Evolutionary conservation across 139 green algal genomes (phyloP).

Genomic region (Pseudopediastrum boryanum): DNA sequence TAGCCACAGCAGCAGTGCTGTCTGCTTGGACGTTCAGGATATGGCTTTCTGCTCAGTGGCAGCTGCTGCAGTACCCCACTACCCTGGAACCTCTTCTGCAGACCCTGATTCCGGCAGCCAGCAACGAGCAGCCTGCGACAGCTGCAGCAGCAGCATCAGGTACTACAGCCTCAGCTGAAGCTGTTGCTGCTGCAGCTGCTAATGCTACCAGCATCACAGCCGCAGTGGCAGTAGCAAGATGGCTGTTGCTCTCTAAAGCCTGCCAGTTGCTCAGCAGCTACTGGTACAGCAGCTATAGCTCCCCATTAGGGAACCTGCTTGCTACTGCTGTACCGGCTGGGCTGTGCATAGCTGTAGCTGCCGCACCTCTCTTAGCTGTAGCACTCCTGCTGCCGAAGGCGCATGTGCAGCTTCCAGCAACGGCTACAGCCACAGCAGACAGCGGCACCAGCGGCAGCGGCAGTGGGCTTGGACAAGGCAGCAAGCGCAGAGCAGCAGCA

Average conservation of each 20-base stretch:
- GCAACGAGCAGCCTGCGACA: background rate
- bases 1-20: background rate
- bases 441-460: background rate
- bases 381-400: too few relatives aligned
- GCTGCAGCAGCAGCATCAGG: conserved; percentile 1
- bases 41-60: background rate
- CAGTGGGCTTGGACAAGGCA: background rate
- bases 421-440: conserved; percentile 19
- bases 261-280: too few relatives aligned
- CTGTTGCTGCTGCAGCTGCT: background rate
- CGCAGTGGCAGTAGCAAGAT: conserved; percentile 12
- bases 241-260: conserved; percentile 8
- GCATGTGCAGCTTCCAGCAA: background rate
- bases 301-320: conserved; percentile 10
- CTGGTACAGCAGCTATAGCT: too few relatives aligned
- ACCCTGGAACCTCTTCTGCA: too few relatives aligned
- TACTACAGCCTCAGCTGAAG: conserved; percentile 2
- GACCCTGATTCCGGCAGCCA: too few relatives aligned
- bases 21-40: background rate
- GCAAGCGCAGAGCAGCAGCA: background rate
- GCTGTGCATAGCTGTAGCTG: conserved; percentile 9
- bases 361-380: background rate
- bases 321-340: conserved; percentile 1
- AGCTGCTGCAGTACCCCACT: background rate
- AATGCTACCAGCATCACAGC: conserved; percentile 1